Evolutionary conservation across 2,329 filamentous ascomycete genomes (phyloP), one percentile per base, ranked within the genome.

Genomic region (Calonectria pauciramosa): DNA sequence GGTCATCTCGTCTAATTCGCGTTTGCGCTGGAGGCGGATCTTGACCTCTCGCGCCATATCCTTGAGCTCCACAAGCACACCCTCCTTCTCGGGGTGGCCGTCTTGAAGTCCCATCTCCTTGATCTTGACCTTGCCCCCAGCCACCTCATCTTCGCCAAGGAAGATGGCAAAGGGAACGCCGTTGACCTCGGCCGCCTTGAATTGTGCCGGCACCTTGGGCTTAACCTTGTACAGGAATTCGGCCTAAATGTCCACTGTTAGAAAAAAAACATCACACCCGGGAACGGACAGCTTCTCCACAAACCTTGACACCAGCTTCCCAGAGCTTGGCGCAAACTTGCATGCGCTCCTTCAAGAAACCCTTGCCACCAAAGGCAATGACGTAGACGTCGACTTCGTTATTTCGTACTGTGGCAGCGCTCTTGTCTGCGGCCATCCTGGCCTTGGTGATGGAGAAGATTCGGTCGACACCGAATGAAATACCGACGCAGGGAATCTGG

Each of bases 401-500:
- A 77, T 90, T 75, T 52, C 80, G 80, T 44, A 81, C 80, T 11
- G 74, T 64, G 8, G 72, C 67, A 89, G 76, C 94, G 89, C 68
- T 90, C 80, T 90, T 89, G 72, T 91, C 91, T 72, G 90, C 91
- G 75, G 91, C 92, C 83, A 95, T 89, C 65, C 76, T 89, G 16
- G 95, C 93, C 85, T 98, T 96, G 77, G 94, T 95, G 82, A 98
- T 96, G 80, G 94, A 95, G 87, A 98, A 98, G 82, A 99, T 98
- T 80, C 96, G 93, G 85, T 99, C 96, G 64, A 98, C 95, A 70
- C 96, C 96, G 82, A 99, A 98, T 2, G 96, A 98, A 79, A 98
- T 94, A 68, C 84, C 84, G 13, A 86, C 85, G 66, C 85, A 87
- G 26, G 85, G 96, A 71, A 98, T 95, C 83, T 96, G 93, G 28